Percentiles rank a stretch among this genome's conserved stretches.
phyloP scores from a whole-genome alignment of 2,329 filamentous ascomycete species.

The Aspergillus bombycis region DNA sequence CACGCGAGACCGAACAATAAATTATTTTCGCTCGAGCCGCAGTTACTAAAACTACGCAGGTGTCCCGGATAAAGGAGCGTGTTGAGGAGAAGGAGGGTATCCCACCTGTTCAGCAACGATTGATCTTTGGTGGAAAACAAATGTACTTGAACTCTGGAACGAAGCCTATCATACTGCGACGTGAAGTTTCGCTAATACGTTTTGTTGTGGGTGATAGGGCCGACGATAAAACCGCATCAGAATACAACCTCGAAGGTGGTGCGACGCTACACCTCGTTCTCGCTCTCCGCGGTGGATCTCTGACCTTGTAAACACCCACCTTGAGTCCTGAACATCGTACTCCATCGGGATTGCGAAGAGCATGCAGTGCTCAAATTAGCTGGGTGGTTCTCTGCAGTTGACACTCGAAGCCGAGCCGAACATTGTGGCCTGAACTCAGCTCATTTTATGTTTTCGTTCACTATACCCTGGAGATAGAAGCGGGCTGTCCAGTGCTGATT shows the following conservation, averaged over 20 bases:
- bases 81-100: conserved; percentile 99
- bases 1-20: background rate
- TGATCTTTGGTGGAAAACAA: conserved; percentile 97
- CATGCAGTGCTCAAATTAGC: background rate
- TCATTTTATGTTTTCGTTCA: background rate
- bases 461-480: background rate
- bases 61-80: conserved; percentile 96
- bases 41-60: conserved; percentile 53
- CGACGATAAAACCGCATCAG: conserved; percentile 89
- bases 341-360: background rate
- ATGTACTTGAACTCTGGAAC: conserved; percentile 66
- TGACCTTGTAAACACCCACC: conserved; percentile 14
- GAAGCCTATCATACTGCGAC: background rate
- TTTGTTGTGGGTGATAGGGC: conserved; percentile 60
- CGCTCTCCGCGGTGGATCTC: conserved; percentile 77
- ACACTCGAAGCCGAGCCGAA: background rate
- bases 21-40: background rate
- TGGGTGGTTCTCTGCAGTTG: background rate
- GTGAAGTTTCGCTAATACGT: background rate
- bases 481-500: background rate
- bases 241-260: conserved; percentile 89
- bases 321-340: background rate
- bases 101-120: conserved; percentile 90
- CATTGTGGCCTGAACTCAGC: background rate
- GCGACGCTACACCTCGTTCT: conserved; percentile 94